Percentiles rank a stretch among this genome's conserved stretches.
These are phyloP conservation scores for Yamadazyma insecticola DNA, from an alignment of 805 yeast genomes.

Conservation along the genomic window DNA sequence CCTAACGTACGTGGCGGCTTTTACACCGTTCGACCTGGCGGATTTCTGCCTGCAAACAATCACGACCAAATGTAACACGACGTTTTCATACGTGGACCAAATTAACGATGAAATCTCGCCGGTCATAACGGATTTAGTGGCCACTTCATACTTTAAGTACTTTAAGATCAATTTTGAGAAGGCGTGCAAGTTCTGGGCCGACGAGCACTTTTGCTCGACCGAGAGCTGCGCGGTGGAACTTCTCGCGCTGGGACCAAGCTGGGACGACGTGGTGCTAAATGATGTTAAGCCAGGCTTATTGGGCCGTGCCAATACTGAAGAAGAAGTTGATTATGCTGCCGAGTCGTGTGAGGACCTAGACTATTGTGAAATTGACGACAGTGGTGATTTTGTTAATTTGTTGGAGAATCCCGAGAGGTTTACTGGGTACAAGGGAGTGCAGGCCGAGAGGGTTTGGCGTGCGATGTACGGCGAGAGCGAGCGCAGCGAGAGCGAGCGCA, in stretches of 20 bases:
- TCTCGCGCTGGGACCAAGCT: conserved; percentile 34
- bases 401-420: conserved; percentile 90
- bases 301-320: too few relatives aligned
- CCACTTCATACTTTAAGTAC: conserved; percentile 80
- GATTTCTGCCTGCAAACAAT: conserved; percentile 43
- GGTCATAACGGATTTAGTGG: conserved; percentile 51
- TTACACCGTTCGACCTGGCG: conserved; percentile 38
- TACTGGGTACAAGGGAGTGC: conserved; percentile 94
- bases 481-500: conserved; percentile 6
- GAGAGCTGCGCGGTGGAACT: conserved; percentile 88
- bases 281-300: conserved; percentile 8
- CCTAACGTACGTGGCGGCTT: too few relatives aligned
- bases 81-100: conserved; percentile 39
- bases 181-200: conserved; percentile 84
- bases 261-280: conserved; percentile 8
- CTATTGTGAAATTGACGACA: conserved; percentile 65
- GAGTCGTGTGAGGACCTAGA: conserved; percentile 45
- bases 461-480: conserved; percentile 72
- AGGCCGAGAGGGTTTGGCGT: conserved; percentile 88
- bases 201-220: conserved; percentile 78
- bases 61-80: conserved; percentile 42
- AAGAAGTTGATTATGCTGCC: conserved; percentile 1
- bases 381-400: conserved; percentile 79
- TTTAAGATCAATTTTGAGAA: conserved; percentile 80
- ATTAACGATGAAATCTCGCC: conserved; percentile 38